phyloP scores from a whole-genome alignment of 1,284 basidiomycete species.

The Mrakiaceae sp. region DNA sequence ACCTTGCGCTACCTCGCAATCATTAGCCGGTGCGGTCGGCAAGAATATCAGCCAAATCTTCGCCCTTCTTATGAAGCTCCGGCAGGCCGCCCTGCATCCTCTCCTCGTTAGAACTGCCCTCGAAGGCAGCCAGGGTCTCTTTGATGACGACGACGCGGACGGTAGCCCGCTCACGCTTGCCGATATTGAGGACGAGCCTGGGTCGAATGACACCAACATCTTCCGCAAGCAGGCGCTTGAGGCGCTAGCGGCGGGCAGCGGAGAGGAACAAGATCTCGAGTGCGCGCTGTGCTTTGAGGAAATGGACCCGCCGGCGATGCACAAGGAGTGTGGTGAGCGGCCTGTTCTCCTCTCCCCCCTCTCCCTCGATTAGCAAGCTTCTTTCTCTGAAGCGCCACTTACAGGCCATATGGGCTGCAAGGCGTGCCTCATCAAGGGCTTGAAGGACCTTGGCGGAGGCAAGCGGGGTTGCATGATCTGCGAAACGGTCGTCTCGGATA shows the following conservation, averaged over 20 bases:
- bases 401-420: conserved; percentile 46
- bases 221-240: conserved; percentile 42
- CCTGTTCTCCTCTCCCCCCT: background rate
- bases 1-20: background rate
- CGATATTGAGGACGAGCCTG: conserved; percentile 51
- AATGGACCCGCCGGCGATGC: conserved; percentile 32
- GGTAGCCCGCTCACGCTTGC: conserved; percentile 37
- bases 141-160: conserved; percentile 29
- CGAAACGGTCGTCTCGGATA: too few species aligned
- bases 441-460: conserved; percentile 32
- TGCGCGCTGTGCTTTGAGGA: conserved; percentile 73
- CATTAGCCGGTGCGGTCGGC: conserved; percentile 55
- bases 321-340: conserved; percentile 41
- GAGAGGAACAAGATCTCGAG: conserved; percentile 38
- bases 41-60: conserved; percentile 83
- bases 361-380: too few species aligned
- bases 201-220: conserved; percentile 35
- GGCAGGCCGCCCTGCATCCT: conserved; percentile 77
- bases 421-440: conserved; percentile 61
- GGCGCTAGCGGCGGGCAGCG: background rate
- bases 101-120: conserved; percentile 51
- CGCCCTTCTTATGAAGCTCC: conserved; percentile 43
- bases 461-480: too few species aligned
- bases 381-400: too few species aligned
- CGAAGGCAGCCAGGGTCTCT: conserved; percentile 25